Base-by-base conservation (phyloP, 306 rosid species). In the Herpetospermum pedunculosum region DNA sequence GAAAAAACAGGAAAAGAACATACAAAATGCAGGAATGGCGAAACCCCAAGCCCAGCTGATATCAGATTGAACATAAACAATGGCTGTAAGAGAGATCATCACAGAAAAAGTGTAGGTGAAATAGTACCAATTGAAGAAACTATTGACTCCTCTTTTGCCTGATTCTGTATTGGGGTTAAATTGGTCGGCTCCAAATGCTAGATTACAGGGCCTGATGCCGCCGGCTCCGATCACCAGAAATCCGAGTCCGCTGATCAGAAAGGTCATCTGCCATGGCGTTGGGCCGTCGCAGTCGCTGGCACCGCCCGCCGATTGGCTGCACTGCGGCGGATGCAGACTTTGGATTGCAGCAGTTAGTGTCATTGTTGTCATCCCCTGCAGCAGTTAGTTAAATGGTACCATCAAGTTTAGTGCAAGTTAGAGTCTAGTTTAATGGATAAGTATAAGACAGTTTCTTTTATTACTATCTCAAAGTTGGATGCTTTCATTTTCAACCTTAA, bases 121-220 rank as follows among this genome's bases (percentile, higher is more conserved):
- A 26, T 86, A 77, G 63, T 90, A 92, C 98, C 96, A 92, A 84
- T 90, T 92, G 87, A 92, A 88, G 87, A 90, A 92, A 78, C 96
- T 90, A 38, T 85, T 85, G 50, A 92, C 76, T 16, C 95, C 96
- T 35, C 79, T 86, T 38, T 87, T 89, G 4, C 98, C 92, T 37
- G 92, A 78, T 29, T 88, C 90, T 19, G 95, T 86, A 0, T 83
- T 87, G 6, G 91, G 95, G 34, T 90, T 67, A 80, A 88, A 92
- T 80, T 92, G 98, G 81, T 92, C 98, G 1, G 87, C 96, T 34
- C 98, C 98, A 68, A 89, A 92, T n/a, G 92, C 96, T 68, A 92
- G 57, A 78, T 85, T 92, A 76, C 98, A 92, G 19, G 98, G 98
- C 73, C 97, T 72, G 30, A 92, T 77, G 25, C 94, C 94, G 1